Percentiles rank a stretch among this genome's conserved stretches.
Conservation (phyloP, 1,139 yeast species). For the Lodderomyces parapsilosis region DNA sequence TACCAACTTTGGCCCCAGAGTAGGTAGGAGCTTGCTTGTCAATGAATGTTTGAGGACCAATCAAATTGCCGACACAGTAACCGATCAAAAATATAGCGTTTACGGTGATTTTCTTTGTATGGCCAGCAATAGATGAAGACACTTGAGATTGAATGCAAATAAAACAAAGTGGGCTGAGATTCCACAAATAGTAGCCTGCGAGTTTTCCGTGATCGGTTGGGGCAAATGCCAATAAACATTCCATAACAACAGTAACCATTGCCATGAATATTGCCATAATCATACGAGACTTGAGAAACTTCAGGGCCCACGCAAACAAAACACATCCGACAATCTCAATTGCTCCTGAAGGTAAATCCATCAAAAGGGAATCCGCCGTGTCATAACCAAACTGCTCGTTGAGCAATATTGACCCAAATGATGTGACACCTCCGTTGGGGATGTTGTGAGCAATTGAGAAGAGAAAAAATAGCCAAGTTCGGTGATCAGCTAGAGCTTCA, state of each 20-base stretch:
- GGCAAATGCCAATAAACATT: constrained; percentile 51
- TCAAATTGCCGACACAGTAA: constrained; percentile 65
- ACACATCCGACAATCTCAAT: constrained; percentile 44
- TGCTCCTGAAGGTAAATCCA: constrained; percentile 37
- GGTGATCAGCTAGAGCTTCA: constrained; percentile 50
- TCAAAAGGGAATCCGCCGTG: constrained; percentile 26
- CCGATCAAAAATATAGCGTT: constrained; percentile 61
- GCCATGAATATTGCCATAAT: constrained; percentile 43
- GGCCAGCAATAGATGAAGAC: constrained; percentile 66
- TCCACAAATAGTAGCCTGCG: constrained; percentile 37
- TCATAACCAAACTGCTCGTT: constrained; percentile 43
- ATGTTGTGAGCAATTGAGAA: constrained; percentile 27
- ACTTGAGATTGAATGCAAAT: constrained; percentile 49
- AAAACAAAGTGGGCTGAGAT: constrained; percentile 37
- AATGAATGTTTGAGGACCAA: constrained; percentile 71
- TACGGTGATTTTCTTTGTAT: constrained; percentile 61
- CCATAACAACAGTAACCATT: constrained; percentile 34
- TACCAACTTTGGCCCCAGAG: constrained; percentile 41
- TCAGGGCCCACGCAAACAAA: constrained; percentile 25
- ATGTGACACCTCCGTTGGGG: constrained; percentile 39
- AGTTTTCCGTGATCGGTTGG: constrained; percentile 32
- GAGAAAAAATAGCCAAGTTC: constrained; percentile 41
- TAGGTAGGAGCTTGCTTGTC: constrained; percentile 52
- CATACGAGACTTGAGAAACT: constrained; percentile 34
- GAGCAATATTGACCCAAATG: constrained; percentile 46